A percentile compares a stretch with the other conserved stretches of the same genome.
Evolutionary conservation across 176 grass and related monocot species (phyloP).

Genomic region (Carex kokanica): DNA sequence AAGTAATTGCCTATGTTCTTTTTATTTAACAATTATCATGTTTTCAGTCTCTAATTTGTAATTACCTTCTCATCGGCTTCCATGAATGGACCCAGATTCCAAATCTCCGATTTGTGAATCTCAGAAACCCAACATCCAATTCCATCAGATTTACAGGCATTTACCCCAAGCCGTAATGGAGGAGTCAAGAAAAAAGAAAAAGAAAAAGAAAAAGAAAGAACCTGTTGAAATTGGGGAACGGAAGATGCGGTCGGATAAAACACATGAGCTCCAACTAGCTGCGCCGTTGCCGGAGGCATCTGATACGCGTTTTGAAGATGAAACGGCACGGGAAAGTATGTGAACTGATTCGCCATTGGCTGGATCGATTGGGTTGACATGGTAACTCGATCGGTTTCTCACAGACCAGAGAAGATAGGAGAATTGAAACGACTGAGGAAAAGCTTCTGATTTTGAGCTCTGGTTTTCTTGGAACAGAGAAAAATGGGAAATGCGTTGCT

Average conservation of each 20-base stretch:
- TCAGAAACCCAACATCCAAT: neutral
- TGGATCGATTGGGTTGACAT: conserved; percentile 52
- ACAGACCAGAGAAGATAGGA: neutral
- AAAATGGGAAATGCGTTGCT: neutral
- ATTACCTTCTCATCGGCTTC: neutral
- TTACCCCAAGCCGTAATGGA: neutral
- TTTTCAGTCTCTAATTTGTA: neutral
- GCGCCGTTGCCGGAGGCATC: conserved; percentile 10
- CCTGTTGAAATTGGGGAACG: conserved; percentile 59
- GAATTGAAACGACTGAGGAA: neutral
- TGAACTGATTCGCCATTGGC: conserved; percentile 33
- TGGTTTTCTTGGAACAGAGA: neutral
- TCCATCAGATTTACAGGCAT: neutral
- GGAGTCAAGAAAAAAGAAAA: neutral
- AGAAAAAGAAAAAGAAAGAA: neutral
- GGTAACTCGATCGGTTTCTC: neutral
- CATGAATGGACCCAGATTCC: neutral
- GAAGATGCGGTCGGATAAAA: conserved; percentile 31
- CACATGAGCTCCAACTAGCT: neutral
- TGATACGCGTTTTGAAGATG: conserved; percentile 57
- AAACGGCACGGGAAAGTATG: conserved; percentile 67
- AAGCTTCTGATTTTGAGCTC: neutral
- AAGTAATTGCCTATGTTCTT: neutral
- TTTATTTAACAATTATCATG: neutral
- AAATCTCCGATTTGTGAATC: neutral